Base-by-base conservation (phyloP, 768 basidiomycete genomes). In the Dacryopinax spathularia region DNA sequence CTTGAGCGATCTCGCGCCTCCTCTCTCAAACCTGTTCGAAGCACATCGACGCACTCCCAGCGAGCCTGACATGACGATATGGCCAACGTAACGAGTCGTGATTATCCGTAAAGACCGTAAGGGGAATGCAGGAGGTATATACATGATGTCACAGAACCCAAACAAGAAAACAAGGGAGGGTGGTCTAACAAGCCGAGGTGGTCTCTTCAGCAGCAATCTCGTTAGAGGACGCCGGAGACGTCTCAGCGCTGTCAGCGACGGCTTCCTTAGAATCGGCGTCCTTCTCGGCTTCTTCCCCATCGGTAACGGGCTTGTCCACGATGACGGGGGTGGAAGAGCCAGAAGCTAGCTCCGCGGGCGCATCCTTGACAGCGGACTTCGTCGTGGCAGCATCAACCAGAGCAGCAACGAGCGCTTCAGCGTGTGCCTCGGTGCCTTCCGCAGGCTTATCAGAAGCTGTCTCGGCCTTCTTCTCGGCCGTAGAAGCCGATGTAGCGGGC, bases 41-140 rank as follows among this genome's bases (percentile, higher is more conserved):
- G n/a, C n/a, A n/a, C n/a, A n/a, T n/a, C n/a, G n/a, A n/a, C n/a
- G n/a, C n/a, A n/a, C n/a, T n/a, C n/a, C n/a, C n/a, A n/a, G n/a
- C n/a, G n/a, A n/a, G n/a, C n/a, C n/a, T n/a, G n/a, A n/a, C n/a
- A n/a, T n/a, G n/a, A n/a, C n/a, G n/a, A 15, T 9, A 31, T 27
- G 48, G 22, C 48, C 25, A 44, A 56, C 48, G 29, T 56, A 18
- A n/a, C 5, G 13, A 27, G 13, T 56, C 48, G 20, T 56, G 29
- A 56, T 56, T 56, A 56, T n/a, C 13, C 48, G 48, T 56, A 56
- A 56, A 18, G 48, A 56, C 48, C 48, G 48, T 56, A 29, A 56
- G 25, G n/a, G n/a, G n/a, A n/a, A n/a, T n/a, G n/a, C n/a, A n/a
- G n/a, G 22, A 9, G 18, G 39, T 56, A 56, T 56, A 31, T 56